Base-by-base conservation (phyloP, 2,329 filamentous ascomycete genomes). In the Apiospora arundinis region DNA sequence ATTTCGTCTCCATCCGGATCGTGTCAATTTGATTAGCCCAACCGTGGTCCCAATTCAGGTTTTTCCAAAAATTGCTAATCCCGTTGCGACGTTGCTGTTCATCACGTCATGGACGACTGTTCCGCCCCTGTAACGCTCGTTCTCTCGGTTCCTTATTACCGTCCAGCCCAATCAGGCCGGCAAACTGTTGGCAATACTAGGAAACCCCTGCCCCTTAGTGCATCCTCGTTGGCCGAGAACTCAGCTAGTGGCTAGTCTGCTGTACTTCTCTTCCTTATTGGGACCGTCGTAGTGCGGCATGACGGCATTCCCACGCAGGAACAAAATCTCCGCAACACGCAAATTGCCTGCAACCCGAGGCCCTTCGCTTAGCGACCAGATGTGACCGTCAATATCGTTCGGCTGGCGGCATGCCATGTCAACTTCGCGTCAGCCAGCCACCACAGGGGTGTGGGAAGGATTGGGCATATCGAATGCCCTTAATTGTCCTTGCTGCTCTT, bases 281-380 rank as follows among this genome's bases (percentile, higher is more conserved):
- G 32, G 56, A 63, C 32, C 21, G 9, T 37, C 4, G 32, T n/a
- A 12, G 56, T 63, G 56, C 56, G 32, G 56, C 56, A 63, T 63
- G 56, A 63, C 56, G 56, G 56, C 56, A 63, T 63, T 63, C 56
- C 56, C 56, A 63, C 56, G 56, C 56, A 63, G 56, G 56, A 63
- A 63, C 56, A 63, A 63, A 63, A 37, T 40, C 56, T 63, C 56
- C 56, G 56, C 56, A 9, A 9, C 52, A 60, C 7, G 52, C 28
- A 60, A 60, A 37, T 60, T 60, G 52, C 52, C 6, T 37, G 28
- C 28, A 37, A 21, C 52, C 52, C 52, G 18, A 60, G 32, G 52
- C 25, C 52, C 52, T 32, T 60, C 52, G 52, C 52, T 60, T 60
- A 60, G 25, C 52, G 52, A 8, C 16, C 28, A 37, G 25, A 32